phyloP scores from a whole-genome alignment of 768 basidiomycete genomes.

The Suillus discolor region DNA sequence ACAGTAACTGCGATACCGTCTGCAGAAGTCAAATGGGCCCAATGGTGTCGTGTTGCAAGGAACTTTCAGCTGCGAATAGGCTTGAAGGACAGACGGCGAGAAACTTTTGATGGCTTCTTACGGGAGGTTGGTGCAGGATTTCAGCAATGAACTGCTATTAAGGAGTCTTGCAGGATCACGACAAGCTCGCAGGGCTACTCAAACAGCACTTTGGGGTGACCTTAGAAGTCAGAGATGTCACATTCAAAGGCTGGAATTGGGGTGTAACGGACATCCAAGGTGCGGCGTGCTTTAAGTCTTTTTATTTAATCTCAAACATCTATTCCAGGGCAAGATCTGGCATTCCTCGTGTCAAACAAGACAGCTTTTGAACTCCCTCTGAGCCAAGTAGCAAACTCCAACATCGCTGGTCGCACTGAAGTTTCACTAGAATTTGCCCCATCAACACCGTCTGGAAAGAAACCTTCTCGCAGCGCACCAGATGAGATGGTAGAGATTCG shows the following conservation, averaged over 20 bases:
- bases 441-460: conserved; percentile 46
- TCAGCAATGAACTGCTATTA: conserved; percentile 3
- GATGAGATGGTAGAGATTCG: conserved; percentile 97
- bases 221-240: conserved; percentile 83
- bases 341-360: conserved; percentile 87
- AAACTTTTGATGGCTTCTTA: conserved; percentile 93
- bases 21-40: conserved; percentile 82
- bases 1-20: conserved; percentile 64
- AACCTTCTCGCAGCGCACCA: conserved; percentile 41
- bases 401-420: conserved; percentile 95
- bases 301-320: conserved; percentile 8
- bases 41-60: conserved; percentile 91
- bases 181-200: conserved; percentile 75
- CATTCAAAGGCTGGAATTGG: conserved; percentile 99
- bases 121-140: conserved; percentile 62
- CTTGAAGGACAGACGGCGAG: conserved; percentile 72
- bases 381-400: conserved; percentile 88
- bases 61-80: conserved; percentile 89
- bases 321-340: conserved; percentile 79
- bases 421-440: conserved; percentile 95
- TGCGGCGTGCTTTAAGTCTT: conserved; percentile 32
- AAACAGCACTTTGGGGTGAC: conserved; percentile 88
- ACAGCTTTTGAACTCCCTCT: conserved; percentile 91
- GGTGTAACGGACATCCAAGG: conserved; percentile 94
- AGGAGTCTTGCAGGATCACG: conserved; percentile 69